A percentile compares a stretch with the other conserved stretches of the same genome.
Conservation (phyloP, 768 basidiomycete species). For the Dioszegia crocea region DNA sequence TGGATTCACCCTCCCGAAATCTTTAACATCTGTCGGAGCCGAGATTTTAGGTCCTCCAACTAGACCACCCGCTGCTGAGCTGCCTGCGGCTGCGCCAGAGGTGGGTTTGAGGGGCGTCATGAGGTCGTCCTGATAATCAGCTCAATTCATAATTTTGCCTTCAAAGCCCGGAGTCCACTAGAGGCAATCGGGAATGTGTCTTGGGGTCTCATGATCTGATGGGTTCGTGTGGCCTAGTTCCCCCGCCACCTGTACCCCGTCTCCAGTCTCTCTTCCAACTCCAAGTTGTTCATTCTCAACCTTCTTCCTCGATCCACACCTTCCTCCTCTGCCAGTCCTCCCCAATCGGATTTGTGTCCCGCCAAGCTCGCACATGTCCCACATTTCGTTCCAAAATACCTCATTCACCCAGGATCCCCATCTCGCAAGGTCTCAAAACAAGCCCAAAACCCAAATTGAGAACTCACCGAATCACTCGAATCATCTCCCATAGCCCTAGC, state of each 20-base stretch:
- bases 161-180: too few relatives aligned
- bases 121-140: slow-evolving; percentile 35
- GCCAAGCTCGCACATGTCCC: too few relatives aligned
- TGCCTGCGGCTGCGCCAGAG: slow-evolving; percentile 52
- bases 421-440: not conserved
- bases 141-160: not conserved
- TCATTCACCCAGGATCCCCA: not conserved
- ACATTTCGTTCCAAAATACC: too few relatives aligned
- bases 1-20: slow-evolving; percentile 27
- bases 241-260: too few relatives aligned
- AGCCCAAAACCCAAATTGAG: not conserved
- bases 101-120: slow-evolving; percentile 25
- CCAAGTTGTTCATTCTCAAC: too few relatives aligned
- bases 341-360: too few relatives aligned
- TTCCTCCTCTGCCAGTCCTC: too few relatives aligned
- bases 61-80: slow-evolving; percentile 55
- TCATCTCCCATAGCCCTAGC: slow-evolving; percentile 42
- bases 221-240: too few relatives aligned
- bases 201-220: too few relatives aligned
- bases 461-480: slow-evolving; percentile 37
- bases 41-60: slow-evolving; percentile 55
- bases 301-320: too few relatives aligned
- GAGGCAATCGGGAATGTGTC: too few relatives aligned
- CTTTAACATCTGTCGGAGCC: slow-evolving; percentile 47
- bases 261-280: too few relatives aligned